These are phyloP conservation scores for Dendrocalamus latiflorus DNA, from an alignment of 202 grass and related monocot genomes.

Conservation along the genomic window DNA sequence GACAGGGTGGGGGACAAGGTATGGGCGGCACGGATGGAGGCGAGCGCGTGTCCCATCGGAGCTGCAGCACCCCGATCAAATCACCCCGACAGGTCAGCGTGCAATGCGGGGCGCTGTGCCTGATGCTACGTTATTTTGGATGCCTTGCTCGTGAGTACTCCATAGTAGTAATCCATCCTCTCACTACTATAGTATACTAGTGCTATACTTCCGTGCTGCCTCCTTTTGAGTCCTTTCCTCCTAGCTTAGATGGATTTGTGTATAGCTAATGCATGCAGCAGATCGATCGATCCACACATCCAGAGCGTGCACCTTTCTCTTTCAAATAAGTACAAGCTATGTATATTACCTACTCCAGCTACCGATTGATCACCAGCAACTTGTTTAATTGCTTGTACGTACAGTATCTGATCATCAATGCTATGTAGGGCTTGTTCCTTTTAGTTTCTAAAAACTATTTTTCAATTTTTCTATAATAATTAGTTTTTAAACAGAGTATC, in stretches of 20 bases:
- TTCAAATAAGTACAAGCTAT: neutral
- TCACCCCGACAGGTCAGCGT: conserved; percentile 41
- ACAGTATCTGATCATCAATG: neutral
- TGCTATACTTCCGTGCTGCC: neutral
- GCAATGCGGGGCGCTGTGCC: conserved; percentile 18
- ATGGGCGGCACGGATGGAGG: conserved; percentile 9
- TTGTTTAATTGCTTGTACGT: neutral
- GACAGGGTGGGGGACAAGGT: neutral
- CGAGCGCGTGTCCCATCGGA: conserved; percentile 34
- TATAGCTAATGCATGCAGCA: neutral
- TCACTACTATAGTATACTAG: neutral
- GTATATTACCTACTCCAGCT: neutral
- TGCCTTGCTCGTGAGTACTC: conserved; percentile 29
- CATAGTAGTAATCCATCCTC: neutral
- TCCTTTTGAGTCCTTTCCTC: neutral
- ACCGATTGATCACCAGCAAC: too few relatives aligned
- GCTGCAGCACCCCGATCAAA: conserved; percentile 40
- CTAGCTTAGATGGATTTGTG: neutral
- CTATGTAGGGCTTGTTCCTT: neutral
- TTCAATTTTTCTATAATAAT: too few relatives aligned
- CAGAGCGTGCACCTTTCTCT: neutral
- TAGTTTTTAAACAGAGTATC: too few relatives aligned
- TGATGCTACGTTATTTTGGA: conserved; percentile 29
- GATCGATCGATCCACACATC: neutral
- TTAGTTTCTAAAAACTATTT: too few relatives aligned